These are phyloP conservation scores for Acanthamoeba sp. DNA, from an alignment of 208 protist genomes.

Conservation along the genomic window DNA sequence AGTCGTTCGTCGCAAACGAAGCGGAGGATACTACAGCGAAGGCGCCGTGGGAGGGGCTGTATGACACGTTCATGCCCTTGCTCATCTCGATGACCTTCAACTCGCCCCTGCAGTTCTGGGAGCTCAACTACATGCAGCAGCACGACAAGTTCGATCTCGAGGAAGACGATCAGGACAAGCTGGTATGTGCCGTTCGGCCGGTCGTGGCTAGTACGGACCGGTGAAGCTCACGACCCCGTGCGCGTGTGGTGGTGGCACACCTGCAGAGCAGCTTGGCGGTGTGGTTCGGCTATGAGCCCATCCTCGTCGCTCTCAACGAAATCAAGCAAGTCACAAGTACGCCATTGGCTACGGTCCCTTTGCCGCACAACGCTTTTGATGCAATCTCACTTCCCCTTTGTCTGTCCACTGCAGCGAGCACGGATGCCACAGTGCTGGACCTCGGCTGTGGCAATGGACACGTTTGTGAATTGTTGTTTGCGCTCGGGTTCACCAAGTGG, in stretches of 20 bases:
- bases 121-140: conserved; percentile 70
- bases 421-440: conserved; percentile 7
- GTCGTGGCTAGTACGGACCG: background rate
- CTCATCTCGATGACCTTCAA: conserved; percentile 65
- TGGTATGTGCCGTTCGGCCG: background rate
- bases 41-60: background rate
- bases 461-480: conserved; percentile 13
- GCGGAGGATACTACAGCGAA: too few relatives aligned
- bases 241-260: too few relatives aligned
- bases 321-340: conserved; percentile 3
- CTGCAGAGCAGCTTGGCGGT: conserved; percentile 26
- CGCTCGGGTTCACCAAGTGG: conserved; percentile 22
- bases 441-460: conserved; percentile 50
- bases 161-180: conserved; percentile 14
- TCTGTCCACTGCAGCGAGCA: background rate
- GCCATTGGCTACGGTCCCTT: too few relatives aligned
- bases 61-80: conserved; percentile 62
- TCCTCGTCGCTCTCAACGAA: conserved; percentile 17
- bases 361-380: background rate
- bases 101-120: conserved; percentile 55
- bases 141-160: background rate
- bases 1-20: too few relatives aligned
- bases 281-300: conserved; percentile 61
- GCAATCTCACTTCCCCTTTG: background rate
- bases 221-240: background rate